Evolutionary conservation across 2,329 filamentous ascomycete species (phyloP), one percentile per base, ranked within the genome.

Genomic region (Ophiostoma perfectum): DNA sequence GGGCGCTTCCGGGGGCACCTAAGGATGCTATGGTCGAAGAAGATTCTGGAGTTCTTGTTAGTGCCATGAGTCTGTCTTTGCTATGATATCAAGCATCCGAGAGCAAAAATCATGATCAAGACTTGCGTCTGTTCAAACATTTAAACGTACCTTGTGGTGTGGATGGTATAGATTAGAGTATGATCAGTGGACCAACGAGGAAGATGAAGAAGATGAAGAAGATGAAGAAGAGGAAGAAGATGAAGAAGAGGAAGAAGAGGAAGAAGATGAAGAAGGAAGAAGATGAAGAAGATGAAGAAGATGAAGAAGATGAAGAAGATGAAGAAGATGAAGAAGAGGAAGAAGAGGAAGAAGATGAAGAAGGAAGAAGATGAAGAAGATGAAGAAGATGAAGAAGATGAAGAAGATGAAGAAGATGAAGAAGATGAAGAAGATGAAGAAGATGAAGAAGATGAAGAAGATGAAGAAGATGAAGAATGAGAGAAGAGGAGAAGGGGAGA

Each of bases 81-180:
- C 0, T 52, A 52, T 18, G 11, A 58, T 5, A 5, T 12, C 55
- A 60, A 60, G 9, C 11, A 60, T 60, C 55, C 27, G 27, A 60
- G 27, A 60, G 55, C 27, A 58, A 60, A 14, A 38, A 27, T 27
- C 27, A 38, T 58, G 52, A 60, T 3, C 55, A 60, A 36, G 55
- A 60, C 55, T 60, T 38, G 55, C 27, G 27, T 38, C 55, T 60
- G 27, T 16, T 60, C 27, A 60, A 14, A 39, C 55, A 60, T 60
- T 55, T 27, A 18, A 55, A 14, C 27, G 36, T 60, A 60, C 27
- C 49, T 27, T 60, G 27, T 38, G 9, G 27, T 60, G 36, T 36
- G 55, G 55, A 12, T 52, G 27, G 27, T 27, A 27, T 27, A 27
- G 27, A 27, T 27, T 27, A 27, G 27, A 27, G 27, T 27, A 27